phyloP scores from a whole-genome alignment of 1,139 yeast species.

The Candida albicans region DNA sequence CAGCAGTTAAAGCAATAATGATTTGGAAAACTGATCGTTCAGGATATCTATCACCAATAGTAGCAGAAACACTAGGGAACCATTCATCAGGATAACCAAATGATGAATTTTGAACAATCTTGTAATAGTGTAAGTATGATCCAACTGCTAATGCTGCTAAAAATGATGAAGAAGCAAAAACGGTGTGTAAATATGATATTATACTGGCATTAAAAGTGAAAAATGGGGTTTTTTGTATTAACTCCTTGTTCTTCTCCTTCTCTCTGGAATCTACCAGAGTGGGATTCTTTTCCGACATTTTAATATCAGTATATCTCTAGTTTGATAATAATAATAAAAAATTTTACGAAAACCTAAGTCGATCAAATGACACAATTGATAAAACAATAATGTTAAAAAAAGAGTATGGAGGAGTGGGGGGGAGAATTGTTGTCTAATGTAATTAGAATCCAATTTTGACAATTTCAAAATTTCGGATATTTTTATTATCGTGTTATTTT shows the following conservation, averaged over 20 bases:
- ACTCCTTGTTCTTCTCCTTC: conserved; percentile 4
- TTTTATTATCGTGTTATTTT: not conserved
- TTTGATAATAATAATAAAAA: too few relatives aligned
- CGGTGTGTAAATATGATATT: conserved; percentile 69
- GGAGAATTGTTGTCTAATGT: too few relatives aligned
- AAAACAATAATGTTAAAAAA: too few relatives aligned
- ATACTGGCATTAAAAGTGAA: conserved; percentile 55
- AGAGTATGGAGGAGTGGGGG: too few relatives aligned
- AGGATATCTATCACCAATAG: conserved; percentile 96
- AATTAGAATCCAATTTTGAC: too few relatives aligned
- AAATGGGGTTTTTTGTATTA: conserved; percentile 2
- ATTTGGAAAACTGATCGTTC: conserved; percentile 91
- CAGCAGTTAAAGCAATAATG: conserved; percentile 73
- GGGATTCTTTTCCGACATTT: conserved; percentile 9
- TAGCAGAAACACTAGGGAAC: conserved; percentile 97
- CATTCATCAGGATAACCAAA: conserved; percentile 96
- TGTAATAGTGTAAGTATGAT: conserved; percentile 70
- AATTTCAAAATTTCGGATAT: too few relatives aligned
- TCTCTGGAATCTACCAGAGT: not conserved
- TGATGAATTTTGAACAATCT: conserved; percentile 82
- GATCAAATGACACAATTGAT: too few relatives aligned
- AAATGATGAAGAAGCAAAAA: conserved; percentile 72
- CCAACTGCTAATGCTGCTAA: conserved; percentile 74
- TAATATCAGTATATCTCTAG: not conserved
- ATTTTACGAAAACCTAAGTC: too few relatives aligned